Conservation (phyloP, 345 rosid genomes). For the Cardamine chenopodiifolia region DNA sequence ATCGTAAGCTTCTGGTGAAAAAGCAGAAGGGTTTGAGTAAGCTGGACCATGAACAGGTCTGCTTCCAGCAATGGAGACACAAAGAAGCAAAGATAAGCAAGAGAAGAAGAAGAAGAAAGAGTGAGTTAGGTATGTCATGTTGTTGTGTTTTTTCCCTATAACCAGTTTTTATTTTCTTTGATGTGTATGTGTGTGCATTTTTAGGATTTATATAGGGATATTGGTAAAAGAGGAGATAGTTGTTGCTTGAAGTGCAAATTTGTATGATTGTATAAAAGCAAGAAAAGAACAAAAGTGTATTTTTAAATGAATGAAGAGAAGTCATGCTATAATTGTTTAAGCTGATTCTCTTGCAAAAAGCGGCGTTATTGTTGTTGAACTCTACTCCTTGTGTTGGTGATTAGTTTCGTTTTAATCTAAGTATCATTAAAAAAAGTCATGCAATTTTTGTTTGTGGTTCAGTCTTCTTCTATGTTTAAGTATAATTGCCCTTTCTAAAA, state of each 20-base stretch:
- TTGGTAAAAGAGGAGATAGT: slow-evolving; percentile 29
- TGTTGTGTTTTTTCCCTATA: neutral
- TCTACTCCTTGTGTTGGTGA: neutral
- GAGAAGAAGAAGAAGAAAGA: slow-evolving; percentile 49
- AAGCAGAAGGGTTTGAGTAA: slow-evolving; percentile 60
- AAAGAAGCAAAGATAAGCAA: slow-evolving; percentile 43
- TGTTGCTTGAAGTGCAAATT: slow-evolving; percentile 57
- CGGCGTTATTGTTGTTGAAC: neutral
- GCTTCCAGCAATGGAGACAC: slow-evolving; percentile 54
- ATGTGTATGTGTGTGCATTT: slow-evolving; percentile 21
- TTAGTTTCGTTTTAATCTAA: neutral
- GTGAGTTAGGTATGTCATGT: slow-evolving; percentile 48
- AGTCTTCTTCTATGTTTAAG: neutral
- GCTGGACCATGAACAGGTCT: slow-evolving; percentile 86
- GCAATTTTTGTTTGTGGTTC: slow-evolving; percentile 15
- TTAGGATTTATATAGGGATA: slow-evolving; percentile 55
- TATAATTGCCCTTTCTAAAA: neutral
- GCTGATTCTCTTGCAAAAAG: neutral
- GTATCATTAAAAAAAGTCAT: neutral
- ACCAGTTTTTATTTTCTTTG: slow-evolving; percentile 14
- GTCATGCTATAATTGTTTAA: slow-evolving; percentile 3
- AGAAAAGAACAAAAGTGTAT: too few species aligned
- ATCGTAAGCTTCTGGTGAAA: slow-evolving; percentile 71
- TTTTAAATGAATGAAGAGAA: slow-evolving; percentile 25
- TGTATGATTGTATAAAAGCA: slow-evolving; percentile 34